Evolutionary conservation across 768 basidiomycete species (phyloP).

Genomic region (Macrocybe gigantea): DNA sequence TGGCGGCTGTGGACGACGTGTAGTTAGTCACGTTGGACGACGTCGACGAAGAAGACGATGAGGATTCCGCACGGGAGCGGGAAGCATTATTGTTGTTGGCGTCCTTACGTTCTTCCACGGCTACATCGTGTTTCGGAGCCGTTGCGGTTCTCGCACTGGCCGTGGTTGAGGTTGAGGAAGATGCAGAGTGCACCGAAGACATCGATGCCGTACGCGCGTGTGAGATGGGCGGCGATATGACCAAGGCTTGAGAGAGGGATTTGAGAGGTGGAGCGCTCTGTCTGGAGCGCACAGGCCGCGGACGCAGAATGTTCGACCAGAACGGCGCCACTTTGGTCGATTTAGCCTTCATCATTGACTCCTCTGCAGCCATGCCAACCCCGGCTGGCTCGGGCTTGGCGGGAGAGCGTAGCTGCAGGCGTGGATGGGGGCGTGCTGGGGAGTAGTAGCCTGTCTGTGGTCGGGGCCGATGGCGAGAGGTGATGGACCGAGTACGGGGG

Average conservation of each 20-base stretch:
- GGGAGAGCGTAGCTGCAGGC: constrained; percentile 15
- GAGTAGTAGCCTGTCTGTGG: constrained; percentile 24
- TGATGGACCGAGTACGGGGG: constrained; percentile 16
- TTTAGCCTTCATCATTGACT: no score
- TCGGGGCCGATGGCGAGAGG: constrained; percentile 16
- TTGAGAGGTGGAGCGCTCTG: constrained; percentile 25
- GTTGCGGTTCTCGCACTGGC: neutral
- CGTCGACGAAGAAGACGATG: no score
- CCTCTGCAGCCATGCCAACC: no score
- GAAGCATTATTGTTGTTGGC: no score
- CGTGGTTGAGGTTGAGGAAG: constrained; percentile 16
- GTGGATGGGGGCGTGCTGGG: constrained; percentile 17
- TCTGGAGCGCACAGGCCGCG: constrained; percentile 20
- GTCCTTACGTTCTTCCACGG: no score
- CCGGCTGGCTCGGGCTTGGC: constrained; percentile 3
- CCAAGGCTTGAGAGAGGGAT: constrained; percentile 24
- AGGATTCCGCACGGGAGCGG: no score
- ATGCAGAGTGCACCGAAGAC: constrained; percentile 10
- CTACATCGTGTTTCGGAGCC: neutral
- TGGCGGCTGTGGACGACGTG: constrained; percentile 3
- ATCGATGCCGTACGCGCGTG: constrained; percentile 15
- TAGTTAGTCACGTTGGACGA: no score
- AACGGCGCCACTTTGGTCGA: constrained; percentile 18
- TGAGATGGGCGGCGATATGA: neutral
- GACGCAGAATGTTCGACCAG: constrained; percentile 31